Evolutionary conservation across 495 filamentous ascomycete genomes (phyloP).

Genomic region (Podospora pseudoanserina): DNA sequence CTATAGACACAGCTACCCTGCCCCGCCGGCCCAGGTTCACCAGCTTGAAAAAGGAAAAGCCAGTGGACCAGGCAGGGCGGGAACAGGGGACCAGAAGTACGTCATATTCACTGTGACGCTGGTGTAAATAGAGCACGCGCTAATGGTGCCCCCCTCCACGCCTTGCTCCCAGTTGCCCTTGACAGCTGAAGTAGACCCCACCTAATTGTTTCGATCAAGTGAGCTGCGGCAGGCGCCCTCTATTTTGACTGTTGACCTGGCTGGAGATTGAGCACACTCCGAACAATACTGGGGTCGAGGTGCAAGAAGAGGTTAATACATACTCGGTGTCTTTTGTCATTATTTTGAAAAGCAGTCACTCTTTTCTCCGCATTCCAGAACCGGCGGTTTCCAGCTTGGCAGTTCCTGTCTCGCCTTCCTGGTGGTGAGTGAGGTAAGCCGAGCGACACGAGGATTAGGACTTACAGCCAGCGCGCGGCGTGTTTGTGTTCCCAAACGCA

Average conservation of each 20-base stretch:
- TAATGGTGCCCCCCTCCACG: not conserved
- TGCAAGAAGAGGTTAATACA: not conserved
- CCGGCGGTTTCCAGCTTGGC: not conserved
- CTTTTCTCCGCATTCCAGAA: not conserved
- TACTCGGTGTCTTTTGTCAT: not conserved
- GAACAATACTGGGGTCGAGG: not conserved
- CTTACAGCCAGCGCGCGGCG: not conserved
- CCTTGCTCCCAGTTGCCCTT: slow-evolving; percentile 15
- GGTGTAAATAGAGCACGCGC: not conserved
- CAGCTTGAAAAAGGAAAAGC: not conserved
- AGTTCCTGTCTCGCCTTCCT: not conserved
- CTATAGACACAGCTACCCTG: too few relatives aligned
- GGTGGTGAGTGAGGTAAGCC: not conserved
- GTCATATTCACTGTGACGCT: slow-evolving; percentile 10
- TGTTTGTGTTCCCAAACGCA: not conserved
- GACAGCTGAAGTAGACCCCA: slow-evolving; percentile 19
- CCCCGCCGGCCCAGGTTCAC: not conserved
- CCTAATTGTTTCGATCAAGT: slow-evolving; percentile 12
- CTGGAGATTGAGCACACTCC: not conserved
- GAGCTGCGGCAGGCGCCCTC: not conserved
- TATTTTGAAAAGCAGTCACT: not conserved
- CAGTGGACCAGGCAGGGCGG: not conserved
- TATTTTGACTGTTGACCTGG: not conserved
- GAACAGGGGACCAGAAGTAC: slow-evolving; percentile 6
- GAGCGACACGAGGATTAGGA: not conserved